These are phyloP conservation scores for Clarireedia homoeocarpa DNA, from an alignment of 2,329 filamentous ascomycete species.

Conservation along the genomic window DNA sequence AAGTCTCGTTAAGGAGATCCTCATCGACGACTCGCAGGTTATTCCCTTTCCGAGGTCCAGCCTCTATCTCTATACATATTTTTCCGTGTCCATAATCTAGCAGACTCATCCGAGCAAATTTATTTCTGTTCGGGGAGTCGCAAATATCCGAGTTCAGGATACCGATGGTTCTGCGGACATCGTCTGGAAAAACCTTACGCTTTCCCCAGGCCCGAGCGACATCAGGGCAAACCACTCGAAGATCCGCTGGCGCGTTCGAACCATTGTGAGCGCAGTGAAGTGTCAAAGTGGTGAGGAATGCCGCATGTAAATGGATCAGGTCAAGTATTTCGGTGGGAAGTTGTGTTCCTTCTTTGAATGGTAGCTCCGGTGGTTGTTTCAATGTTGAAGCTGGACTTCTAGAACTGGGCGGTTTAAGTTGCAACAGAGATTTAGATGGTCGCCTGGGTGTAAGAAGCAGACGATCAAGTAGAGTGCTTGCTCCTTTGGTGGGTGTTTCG, in stretches of 20 bases:
- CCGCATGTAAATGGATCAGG: conserved; percentile 54
- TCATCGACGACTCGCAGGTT: conserved; percentile 39
- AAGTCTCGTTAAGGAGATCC: conserved; percentile 44
- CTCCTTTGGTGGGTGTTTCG: conserved; percentile 28
- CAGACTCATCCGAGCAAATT: conserved; percentile 32
- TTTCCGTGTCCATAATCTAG: conserved; percentile 46
- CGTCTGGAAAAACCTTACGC: conserved; percentile 54
- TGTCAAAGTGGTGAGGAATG: conserved; percentile 60
- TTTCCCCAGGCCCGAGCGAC: conserved; percentile 67
- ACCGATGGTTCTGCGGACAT: conserved; percentile 59
- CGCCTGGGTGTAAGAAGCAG: conserved; percentile 24
- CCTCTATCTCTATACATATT: conserved; percentile 49
- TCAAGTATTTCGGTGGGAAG: conserved; percentile 48
- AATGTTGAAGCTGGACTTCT: conserved; percentile 10
- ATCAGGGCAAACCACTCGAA: conserved; percentile 52
- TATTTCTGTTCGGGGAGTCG: conserved; percentile 32
- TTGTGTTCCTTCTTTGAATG: not conserved
- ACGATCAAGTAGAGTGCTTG: conserved; percentile 23
- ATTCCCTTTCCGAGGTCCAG: conserved; percentile 14
- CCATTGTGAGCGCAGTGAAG: conserved; percentile 66
- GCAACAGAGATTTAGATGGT: conserved; percentile 17
- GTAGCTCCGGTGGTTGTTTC: not conserved
- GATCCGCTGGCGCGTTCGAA: conserved; percentile 51
- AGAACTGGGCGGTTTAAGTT: conserved; percentile 14
- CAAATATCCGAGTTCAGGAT: conserved; percentile 37